These are phyloP conservation scores for Bombardia bombarda DNA, from an alignment of 495 filamentous ascomycete genomes.

Conservation along the genomic window DNA sequence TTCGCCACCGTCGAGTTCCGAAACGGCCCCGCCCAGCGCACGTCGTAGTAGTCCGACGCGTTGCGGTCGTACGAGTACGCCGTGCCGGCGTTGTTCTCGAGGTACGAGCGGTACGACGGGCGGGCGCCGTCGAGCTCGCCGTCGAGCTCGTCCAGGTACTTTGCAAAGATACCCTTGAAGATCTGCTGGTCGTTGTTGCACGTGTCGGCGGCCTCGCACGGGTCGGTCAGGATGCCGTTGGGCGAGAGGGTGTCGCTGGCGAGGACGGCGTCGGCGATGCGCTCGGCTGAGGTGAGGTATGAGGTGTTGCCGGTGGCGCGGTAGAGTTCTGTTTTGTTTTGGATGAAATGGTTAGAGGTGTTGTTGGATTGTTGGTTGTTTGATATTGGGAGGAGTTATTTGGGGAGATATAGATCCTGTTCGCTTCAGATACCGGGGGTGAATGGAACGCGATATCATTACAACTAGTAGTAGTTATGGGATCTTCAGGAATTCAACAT, in stretches of 20 bases:
- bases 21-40: conserved; percentile 51
- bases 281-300: conserved; percentile 45
- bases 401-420: neutral
- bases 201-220: conserved; percentile 37
- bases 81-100: conserved; percentile 47
- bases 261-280: conserved; percentile 44
- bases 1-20: conserved; percentile 37
- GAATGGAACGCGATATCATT: neutral
- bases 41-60: conserved; percentile 38
- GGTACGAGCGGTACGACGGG: conserved; percentile 47
- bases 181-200: conserved; percentile 52
- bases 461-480: neutral
- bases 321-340: conserved; percentile 14
- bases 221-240: conserved; percentile 53
- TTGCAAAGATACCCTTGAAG: conserved; percentile 70
- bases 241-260: neutral
- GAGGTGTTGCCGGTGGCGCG: conserved; percentile 12
- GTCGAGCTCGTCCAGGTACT: conserved; percentile 51
- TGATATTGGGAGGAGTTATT: conserved; percentile 9
- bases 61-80: conserved; percentile 49
- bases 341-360: neutral
- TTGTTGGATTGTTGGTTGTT: conserved; percentile 27
- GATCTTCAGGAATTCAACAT: conserved; percentile 10
- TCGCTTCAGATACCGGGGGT: neutral
- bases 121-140: conserved; percentile 29